Base-by-base conservation (phyloP, 129 eudicot genomes). In the Heracleum sosnowskyi region DNA sequence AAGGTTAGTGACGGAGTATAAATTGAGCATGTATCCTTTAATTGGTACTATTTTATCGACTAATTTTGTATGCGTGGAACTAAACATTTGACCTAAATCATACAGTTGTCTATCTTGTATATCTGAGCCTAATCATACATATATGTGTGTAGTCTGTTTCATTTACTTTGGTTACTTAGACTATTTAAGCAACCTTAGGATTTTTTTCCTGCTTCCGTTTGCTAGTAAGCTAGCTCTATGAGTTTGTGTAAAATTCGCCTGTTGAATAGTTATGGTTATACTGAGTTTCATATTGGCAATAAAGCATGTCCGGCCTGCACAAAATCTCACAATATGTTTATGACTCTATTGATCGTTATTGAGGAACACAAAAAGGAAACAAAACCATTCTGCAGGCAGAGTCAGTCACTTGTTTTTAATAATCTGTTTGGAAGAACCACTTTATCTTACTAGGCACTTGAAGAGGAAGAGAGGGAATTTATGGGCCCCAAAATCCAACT, bases 1-100 rank as follows among this genome's bases (percentile, higher is more conserved):
- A 95, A 95, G 96, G 98, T 95, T 81, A 90, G 24, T 57, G 26
- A 36, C 53, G 15, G 79, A 42, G 26, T 39, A 26, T 42, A 12
- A 44, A 28, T 42, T 15, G 2, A 20, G 31, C 15, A 40, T 36
- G 13, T 71, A 29, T 68, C 10, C 46, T 70, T 70, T 20, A 6
- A 34, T 29, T 69, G 75, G 17, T 71, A 37, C 22, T 2, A 39
- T 39, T 71, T 9, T 29, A 11, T 69, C 2, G 13, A 18, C 18
- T 69, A 16, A 69, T 69, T 13, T 18, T 7, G 18, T 36, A 20
- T 7, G 1, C 7, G 64, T 24, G 64, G 11, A 24, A 53, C 2
- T 22, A 51, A 51, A 51, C 62, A 53, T 53, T 53, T 22, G 64
- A 22, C 13, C 31, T 55, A 4, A 24, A 55, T 24, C 24, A 24